phyloP scores from a whole-genome alignment of 768 basidiomycete genomes.

The Boletus sensibilis region DNA sequence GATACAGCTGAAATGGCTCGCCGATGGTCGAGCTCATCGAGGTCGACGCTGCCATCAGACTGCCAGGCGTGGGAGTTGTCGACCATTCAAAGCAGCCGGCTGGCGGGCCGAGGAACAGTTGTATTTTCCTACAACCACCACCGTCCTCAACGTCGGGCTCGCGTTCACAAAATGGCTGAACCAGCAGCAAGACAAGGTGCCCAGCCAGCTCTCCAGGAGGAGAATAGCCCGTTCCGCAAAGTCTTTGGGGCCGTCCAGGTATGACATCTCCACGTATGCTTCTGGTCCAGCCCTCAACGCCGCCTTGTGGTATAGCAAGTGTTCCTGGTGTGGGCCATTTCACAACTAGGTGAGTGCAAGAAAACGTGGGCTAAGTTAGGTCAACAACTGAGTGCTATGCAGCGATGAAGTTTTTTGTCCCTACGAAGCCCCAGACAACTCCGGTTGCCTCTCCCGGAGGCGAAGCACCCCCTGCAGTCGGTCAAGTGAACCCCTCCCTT shows the following conservation, averaged over 20 bases:
- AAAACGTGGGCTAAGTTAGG: background rate
- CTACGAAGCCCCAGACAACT: conserved; percentile 36
- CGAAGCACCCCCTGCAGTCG: conserved; percentile 10
- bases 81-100: background rate
- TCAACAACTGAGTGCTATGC: background rate
- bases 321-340: conserved; percentile 61
- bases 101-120: background rate
- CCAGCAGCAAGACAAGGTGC: conserved; percentile 22
- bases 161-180: conserved; percentile 24
- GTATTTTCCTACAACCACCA: conserved; percentile 4
- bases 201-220: conserved; percentile 25
- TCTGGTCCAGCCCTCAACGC: conserved; percentile 2
- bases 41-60: conserved; percentile 5
- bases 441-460: conserved; percentile 26
- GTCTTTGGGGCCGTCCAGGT: conserved; percentile 45
- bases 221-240: conserved; percentile 38
- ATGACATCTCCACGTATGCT: conserved; percentile 13
- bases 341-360: conserved; percentile 55
- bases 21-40: conserved; percentile 32
- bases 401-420: conserved; percentile 47
- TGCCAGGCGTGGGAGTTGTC: conserved; percentile 24
- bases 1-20: conserved; percentile 33
- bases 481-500: conserved; percentile 44
- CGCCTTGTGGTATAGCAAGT: conserved; percentile 52
- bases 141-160: background rate